phyloP scores from a whole-genome alignment of 139 green algal species.

The Ulvella scutata region DNA sequence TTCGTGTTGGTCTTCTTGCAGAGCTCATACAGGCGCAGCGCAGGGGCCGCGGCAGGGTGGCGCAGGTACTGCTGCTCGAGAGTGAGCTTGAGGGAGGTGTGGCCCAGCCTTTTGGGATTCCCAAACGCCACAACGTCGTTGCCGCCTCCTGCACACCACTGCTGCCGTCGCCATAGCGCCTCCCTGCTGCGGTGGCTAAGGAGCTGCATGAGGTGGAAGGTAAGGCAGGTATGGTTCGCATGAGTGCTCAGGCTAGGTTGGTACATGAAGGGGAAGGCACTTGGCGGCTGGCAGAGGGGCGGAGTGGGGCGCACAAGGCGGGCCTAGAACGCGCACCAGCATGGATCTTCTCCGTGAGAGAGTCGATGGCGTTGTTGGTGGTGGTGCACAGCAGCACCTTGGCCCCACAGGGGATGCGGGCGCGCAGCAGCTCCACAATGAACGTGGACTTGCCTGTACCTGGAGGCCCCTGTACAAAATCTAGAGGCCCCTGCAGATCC shows the following conservation, averaged over 20 bases:
- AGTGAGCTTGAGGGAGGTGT: neutral
- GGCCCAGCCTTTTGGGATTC: neutral
- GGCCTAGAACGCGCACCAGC: too few species aligned
- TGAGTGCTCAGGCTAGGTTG: too few species aligned
- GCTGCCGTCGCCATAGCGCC: too few species aligned
- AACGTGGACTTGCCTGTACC: slow-evolving; percentile 7
- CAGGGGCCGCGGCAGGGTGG: neutral
- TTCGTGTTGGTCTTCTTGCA: too few species aligned
- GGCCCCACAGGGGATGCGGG: neutral
- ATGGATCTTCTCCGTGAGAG: slow-evolving; percentile 1
- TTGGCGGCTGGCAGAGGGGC: too few species aligned
- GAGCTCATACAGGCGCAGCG: too few species aligned
- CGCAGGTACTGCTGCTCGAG: neutral
- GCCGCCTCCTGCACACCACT: too few species aligned
- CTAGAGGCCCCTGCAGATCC: neutral
- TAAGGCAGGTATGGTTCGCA: too few species aligned
- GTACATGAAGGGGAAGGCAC: too few species aligned
- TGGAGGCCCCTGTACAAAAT: slow-evolving; percentile 1
- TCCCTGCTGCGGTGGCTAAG: too few species aligned
- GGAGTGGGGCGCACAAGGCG: too few species aligned
- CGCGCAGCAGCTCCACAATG: slow-evolving; percentile 2
- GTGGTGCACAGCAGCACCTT: slow-evolving; percentile 2
- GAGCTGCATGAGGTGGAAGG: too few species aligned
- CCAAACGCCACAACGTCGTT: neutral
- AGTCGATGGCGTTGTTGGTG: slow-evolving; percentile 11